Evolutionary conservation across 805 yeast species (phyloP), one percentile per base, ranked within the genome.

Genomic region (Candida hungchunana): DNA sequence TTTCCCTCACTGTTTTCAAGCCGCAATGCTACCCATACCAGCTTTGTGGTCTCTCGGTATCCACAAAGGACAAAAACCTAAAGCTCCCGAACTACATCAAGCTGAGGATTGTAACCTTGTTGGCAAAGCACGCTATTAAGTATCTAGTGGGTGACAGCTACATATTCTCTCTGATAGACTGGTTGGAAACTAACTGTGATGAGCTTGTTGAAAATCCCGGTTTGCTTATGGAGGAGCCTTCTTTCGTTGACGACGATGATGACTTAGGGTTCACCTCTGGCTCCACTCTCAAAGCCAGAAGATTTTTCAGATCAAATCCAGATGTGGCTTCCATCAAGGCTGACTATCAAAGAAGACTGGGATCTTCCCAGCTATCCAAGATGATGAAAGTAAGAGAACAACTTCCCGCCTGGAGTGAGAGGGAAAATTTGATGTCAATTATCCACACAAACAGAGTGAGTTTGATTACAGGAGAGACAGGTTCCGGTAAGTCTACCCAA

Each of bases 401-500:
- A 7, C 62, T 90, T 21, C 97, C 98, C 0, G 97, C 97, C 0
- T 90, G 95, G 95, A 56, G 64, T 11, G 82, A 79, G 53, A 69
- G 66, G 35, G 59, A 70, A 0, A 67, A 73, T 6, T 66, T 90
- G 26, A 68, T 84, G 2, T 49, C 71, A 0, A 61, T 77, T 4
- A 75, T 90, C 4, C 65, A 68, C 19, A 42, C 64, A 0, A 73
- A 83, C 52, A 75, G 75, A 43, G 82, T 87, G 5, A 77, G 84
- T 7, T 62, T 90, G 22, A 73, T 90, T 24, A 90, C 97, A 2
- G 98, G 97, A 56, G 98, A 93, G 57, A 90, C 97, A 0, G 97
- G 97, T 49, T 89, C 97, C 1, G 97, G 97, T 48, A 90, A 90
- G 54, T 86, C 96, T 1, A 90, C 98, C 0, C 98, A 90, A 56